These are phyloP conservation scores for Protostelium mycophagum DNA, from an alignment of 78 protist species.

Conservation along the genomic window DNA sequence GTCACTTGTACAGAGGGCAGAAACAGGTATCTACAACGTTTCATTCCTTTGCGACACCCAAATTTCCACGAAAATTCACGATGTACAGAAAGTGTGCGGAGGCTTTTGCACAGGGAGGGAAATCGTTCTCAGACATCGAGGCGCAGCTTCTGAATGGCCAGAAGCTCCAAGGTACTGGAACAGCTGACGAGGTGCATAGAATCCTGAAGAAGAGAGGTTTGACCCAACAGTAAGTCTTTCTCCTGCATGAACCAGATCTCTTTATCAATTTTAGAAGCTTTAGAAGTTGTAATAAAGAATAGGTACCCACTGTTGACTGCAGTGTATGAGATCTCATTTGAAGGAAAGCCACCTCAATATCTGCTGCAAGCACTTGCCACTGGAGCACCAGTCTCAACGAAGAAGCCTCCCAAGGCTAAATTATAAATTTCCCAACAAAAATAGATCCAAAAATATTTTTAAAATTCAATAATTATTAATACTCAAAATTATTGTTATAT, in stretches of 20 bases:
- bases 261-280: not conserved
- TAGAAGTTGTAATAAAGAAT: not conserved
- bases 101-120: conserved; percentile 31
- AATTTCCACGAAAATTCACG: too few relatives aligned
- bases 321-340: conserved; percentile 19
- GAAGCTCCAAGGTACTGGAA: conserved; percentile 69
- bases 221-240: not conserved
- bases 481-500: too few relatives aligned
- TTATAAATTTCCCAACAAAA: too few relatives aligned
- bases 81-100: conserved; percentile 41
- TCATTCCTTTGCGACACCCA: too few relatives aligned
- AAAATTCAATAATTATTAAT: too few relatives aligned
- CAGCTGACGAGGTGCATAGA: conserved; percentile 52
- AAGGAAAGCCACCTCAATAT: not conserved
- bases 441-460: too few relatives aligned
- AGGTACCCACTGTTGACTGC: conserved; percentile 46
- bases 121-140: conserved; percentile 49
- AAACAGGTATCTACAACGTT: too few relatives aligned
- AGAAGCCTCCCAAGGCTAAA: too few relatives aligned
- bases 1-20: conserved; percentile 76
- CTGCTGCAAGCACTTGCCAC: not conserved
- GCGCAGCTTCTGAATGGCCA: conserved; percentile 62
- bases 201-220: conserved; percentile 18
- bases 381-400: too few relatives aligned
- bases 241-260: not conserved